phyloP scores from a whole-genome alignment of 2,329 filamentous ascomycete species.

The Paramyrothecium roridum region DNA sequence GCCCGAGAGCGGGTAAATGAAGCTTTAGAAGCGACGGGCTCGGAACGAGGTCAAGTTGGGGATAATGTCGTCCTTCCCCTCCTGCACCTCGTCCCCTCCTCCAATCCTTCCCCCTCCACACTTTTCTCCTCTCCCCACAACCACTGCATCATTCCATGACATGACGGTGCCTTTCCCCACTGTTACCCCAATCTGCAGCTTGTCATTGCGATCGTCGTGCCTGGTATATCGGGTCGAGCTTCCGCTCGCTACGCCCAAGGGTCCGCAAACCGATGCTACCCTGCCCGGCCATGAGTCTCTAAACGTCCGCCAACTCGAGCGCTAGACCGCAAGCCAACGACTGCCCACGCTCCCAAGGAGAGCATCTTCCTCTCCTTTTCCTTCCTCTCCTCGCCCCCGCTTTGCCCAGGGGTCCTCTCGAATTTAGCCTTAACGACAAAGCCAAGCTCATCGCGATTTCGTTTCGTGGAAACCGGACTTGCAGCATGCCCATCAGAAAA shows the following conservation, averaged over 20 bases:
- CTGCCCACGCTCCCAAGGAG: too few relatives aligned
- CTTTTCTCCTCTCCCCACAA: neutral
- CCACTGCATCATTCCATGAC: neutral
- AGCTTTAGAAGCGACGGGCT: neutral
- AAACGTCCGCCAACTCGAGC: too few relatives aligned
- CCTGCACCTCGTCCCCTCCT: neutral
- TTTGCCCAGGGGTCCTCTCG: too few relatives aligned
- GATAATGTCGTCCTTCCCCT: neutral
- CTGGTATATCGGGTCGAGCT: neutral
- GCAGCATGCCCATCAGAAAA: too few relatives aligned
- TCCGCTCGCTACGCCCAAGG: neutral
- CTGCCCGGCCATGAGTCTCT: neutral
- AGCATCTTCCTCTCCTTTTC: too few relatives aligned
- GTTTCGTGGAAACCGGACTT: too few relatives aligned
- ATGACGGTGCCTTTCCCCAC: neutral
- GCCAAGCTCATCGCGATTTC: too few relatives aligned
- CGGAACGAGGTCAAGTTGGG: neutral
- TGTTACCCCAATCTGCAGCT: neutral
- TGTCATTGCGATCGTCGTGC: neutral
- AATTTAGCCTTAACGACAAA: too few relatives aligned
- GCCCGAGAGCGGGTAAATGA: neutral
- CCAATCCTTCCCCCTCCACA: neutral
- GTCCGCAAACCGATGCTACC: neutral
- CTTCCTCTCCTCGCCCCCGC: too few relatives aligned
- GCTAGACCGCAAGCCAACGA: too few relatives aligned